phyloP scores from a whole-genome alignment of 805 yeast genomes.

The Spencermartinsiella europaea region DNA sequence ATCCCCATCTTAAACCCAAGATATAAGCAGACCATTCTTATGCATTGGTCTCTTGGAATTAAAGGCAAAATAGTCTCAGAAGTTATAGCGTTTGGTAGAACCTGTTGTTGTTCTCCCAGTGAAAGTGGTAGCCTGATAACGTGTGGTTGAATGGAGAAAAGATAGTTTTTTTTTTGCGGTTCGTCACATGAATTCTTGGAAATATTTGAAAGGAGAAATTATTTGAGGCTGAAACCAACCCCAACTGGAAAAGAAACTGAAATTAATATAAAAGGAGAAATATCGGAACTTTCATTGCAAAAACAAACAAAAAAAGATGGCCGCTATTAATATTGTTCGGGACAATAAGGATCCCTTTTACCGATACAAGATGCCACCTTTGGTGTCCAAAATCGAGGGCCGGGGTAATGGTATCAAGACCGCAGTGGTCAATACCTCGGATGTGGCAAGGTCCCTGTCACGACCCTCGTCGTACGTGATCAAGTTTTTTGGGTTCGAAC shows the following conservation, averaged over 20 bases:
- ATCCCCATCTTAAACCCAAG: no score
- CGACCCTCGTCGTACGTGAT: constrained; percentile 90
- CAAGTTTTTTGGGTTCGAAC: constrained; percentile 92
- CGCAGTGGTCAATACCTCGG: constrained; percentile 81
- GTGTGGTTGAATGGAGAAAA: not conserved
- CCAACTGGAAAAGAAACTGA: not conserved
- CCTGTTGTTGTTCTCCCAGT: constrained; percentile 1
- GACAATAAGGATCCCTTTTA: constrained; percentile 97
- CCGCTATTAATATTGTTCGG: constrained; percentile 89
- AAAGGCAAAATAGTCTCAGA: not conserved
- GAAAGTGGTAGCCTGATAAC: not conserved
- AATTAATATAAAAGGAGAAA: no score
- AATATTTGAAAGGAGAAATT: not conserved
- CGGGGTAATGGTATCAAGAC: constrained; percentile 99
- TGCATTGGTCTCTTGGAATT: constrained; percentile 18
- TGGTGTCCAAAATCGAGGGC: constrained; percentile 96
- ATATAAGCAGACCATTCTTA: constrained; percentile 15
- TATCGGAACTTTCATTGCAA: not conserved
- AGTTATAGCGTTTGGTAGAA: not conserved
- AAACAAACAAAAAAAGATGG: constrained; percentile 46
- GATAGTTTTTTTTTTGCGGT: not conserved
- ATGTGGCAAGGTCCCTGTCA: constrained; percentile 89
- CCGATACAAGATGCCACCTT: constrained; percentile 99
- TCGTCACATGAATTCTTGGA: not conserved
- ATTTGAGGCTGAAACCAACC: not conserved